A percentile compares a stretch with the other conserved stretches of the same genome.
phyloP scores from a whole-genome alignment of 2,329 filamentous ascomycete genomes.

The Botrytis fragariae region DNA sequence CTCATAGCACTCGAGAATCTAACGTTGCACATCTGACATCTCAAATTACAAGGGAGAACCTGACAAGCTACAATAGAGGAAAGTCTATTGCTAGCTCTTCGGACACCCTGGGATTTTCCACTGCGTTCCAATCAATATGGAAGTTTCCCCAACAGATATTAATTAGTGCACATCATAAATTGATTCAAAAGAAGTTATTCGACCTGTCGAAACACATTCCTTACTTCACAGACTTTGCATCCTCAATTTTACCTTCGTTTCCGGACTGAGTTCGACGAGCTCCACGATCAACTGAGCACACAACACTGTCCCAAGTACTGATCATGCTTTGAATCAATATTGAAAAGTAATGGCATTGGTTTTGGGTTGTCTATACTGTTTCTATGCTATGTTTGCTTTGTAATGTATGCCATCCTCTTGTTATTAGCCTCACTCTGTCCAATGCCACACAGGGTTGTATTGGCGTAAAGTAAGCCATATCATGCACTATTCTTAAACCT shows the following conservation, averaged over 20 bases:
- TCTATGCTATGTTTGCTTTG: neutral
- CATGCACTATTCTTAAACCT: rapidly evolving
- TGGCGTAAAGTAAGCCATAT: no score
- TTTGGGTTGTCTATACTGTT: neutral
- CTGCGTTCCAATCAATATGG: no score
- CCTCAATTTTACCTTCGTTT: neutral
- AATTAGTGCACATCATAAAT: neutral
- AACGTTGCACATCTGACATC: neutral
- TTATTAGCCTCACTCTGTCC: neutral
- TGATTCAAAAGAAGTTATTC: neutral
- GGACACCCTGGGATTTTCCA: neutral
- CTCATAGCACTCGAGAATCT: neutral
- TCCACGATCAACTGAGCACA: neutral
- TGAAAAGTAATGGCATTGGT: neutral
- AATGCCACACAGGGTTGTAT: neutral
- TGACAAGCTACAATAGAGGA: neutral
- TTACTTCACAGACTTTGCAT: neutral
- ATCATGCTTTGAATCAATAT: neutral
- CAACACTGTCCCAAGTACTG: neutral
- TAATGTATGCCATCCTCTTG: neutral
- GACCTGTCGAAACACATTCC: rapidly evolving
- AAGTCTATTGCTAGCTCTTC: neutral
- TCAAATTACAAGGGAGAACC: neutral
- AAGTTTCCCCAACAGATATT: no score
- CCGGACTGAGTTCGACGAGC: neutral